Percentiles rank a stretch among this genome's conserved stretches.
Evolutionary conservation across 805 yeast species (phyloP).

Genomic region (Alloascoidea africana): DNA sequence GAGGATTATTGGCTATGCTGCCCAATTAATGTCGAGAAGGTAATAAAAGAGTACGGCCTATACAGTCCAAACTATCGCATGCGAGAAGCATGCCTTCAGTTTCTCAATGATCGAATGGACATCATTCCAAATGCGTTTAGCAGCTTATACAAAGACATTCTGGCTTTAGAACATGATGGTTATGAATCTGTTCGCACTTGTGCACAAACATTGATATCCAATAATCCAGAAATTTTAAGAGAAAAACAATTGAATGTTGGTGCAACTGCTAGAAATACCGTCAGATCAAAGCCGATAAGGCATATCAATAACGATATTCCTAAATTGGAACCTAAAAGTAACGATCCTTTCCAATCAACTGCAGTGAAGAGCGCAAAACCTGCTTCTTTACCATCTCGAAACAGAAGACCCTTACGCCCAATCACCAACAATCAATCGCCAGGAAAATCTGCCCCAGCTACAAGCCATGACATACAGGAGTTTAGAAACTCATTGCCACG

Average conservation of each 20-base stretch:
- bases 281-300: neutral
- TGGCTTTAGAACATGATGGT: conserved; percentile 13
- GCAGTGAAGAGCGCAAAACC: too few relatives aligned
- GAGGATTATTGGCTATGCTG: conserved; percentile 23
- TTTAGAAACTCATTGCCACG: conserved; percentile 12
- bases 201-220: conserved; percentile 8
- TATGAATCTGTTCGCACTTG: conserved; percentile 11
- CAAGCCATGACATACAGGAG: neutral
- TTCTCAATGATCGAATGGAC: conserved; percentile 3
- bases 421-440: neutral
- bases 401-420: neutral
- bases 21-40: conserved; percentile 18
- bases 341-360: neutral
- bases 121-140: neutral
- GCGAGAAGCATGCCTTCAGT: conserved; percentile 12
- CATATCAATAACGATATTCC: neutral
- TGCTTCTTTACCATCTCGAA: too few relatives aligned
- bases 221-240: neutral
- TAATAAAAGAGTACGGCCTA: conserved; percentile 17
- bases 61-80: conserved; percentile 10
- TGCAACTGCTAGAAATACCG: neutral
- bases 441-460: neutral
- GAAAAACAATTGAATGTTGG: neutral
- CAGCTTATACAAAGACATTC: neutral
- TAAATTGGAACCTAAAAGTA: neutral